Evolutionary conservation across 768 basidiomycete genomes (phyloP).

Genomic region (Leccinum imitatum): DNA sequence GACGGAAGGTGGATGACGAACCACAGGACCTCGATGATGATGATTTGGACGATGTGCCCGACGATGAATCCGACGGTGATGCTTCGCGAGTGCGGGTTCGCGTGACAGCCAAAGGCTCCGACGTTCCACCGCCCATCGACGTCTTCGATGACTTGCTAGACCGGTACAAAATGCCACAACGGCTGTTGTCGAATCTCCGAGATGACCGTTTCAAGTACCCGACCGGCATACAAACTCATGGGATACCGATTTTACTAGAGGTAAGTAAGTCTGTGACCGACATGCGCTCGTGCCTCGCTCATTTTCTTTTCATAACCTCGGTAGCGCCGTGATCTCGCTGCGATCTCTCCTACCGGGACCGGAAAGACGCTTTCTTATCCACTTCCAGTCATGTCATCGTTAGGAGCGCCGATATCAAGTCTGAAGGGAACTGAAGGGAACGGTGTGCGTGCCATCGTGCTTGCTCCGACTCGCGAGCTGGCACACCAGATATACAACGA

Average conservation of each 20-base stretch:
- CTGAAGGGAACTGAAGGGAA: slow-evolving; percentile 43
- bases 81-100: slow-evolving; percentile 48
- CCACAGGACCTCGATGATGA: slow-evolving; percentile 23
- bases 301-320: not conserved
- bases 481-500: slow-evolving; percentile 95
- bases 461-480: slow-evolving; percentile 94
- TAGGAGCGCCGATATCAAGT: slow-evolving; percentile 55
- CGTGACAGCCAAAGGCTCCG: slow-evolving; percentile 71
- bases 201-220: slow-evolving; percentile 62
- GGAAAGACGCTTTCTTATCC: slow-evolving; percentile 96
- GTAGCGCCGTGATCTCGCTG: slow-evolving; percentile 82
- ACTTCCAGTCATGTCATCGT: slow-evolving; percentile 69
- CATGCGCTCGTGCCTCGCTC: not conserved
- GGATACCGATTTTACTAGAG: slow-evolving; percentile 77
- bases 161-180: slow-evolving; percentile 57
- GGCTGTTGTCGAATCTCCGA: slow-evolving; percentile 62
- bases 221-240: slow-evolving; percentile 80
- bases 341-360: slow-evolving; percentile 95
- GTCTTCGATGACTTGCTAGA: slow-evolving; percentile 59
- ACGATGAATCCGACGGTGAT: slow-evolving; percentile 23
- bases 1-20: slow-evolving; percentile 28
- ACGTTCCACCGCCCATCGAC: slow-evolving; percentile 59
- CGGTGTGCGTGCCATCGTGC: slow-evolving; percentile 75
- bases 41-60: slow-evolving; percentile 22
- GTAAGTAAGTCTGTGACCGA: slow-evolving; percentile 38